Base-by-base conservation (phyloP, 2,329 filamentous ascomycete genomes). In the Aureobasidium sp. region DNA sequence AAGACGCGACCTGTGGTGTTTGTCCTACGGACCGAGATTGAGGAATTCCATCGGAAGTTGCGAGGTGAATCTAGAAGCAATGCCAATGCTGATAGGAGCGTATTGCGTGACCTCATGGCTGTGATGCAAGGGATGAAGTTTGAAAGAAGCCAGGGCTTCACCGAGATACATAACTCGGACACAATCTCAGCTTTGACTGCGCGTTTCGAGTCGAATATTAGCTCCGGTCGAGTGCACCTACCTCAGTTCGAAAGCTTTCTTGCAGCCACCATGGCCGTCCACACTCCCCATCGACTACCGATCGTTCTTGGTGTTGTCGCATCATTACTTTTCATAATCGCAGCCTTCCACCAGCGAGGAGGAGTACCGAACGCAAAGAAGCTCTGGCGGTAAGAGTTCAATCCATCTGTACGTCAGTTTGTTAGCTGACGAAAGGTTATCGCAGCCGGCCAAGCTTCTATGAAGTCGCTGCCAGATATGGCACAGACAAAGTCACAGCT, bases 401-500 rank as follows among this genome's bases (percentile, higher is more conserved):
- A 53, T 8, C 54, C 9, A 25, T 40, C 2, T 18, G 16, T 10
- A 27, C 18, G 4, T 15, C 6, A 33, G 29, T 25, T 18, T 27
- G 18, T 25, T 23, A 20, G 38, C 59, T 62, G 43, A 62, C 15
- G 18, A 53, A 18, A 23, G 10, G 20, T 18, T 6, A 36, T 62
- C 18, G 4, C 16, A 64, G 50, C 33, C 55, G 54, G 20, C 64
- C 65, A 56, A 69, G 69, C 11, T 78, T 77, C 69, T 72, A 75
- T 59, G 75, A 79, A 20, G 72, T 82, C 53, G 78, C 76, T 8
- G 67, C 71, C 18, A 76, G 77, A 25, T 72, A 80, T 66, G 79
- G 77, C 38, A 79, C 78, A 7, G 77, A 81, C 70, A 80, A 80
- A 66, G 78, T 81, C n/a, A 78, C 75, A 11, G 66, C 64, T 2